Evolutionary conservation across 371 early-diverging fungal species (phyloP).

Genomic region (Mortierella sp.): DNA sequence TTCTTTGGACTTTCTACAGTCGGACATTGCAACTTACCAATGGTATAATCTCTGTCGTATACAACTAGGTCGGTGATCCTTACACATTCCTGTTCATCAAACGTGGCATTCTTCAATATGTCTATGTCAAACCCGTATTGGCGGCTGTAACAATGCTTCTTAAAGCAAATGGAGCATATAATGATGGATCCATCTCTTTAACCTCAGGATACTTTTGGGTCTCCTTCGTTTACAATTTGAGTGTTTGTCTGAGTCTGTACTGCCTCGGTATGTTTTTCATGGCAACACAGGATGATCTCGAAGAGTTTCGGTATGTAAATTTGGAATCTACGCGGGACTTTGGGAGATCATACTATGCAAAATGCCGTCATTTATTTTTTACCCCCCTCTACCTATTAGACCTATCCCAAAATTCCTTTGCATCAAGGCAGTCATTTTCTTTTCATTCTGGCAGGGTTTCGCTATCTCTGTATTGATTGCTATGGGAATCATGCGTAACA

Average conservation of each 20-base stretch:
- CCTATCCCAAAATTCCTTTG: constrained; percentile 96
- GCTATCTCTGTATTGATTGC: constrained; percentile 86
- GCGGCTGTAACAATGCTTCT: constrained; percentile 86
- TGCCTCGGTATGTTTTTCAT: constrained; percentile 92
- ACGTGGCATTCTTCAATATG: constrained; percentile 95
- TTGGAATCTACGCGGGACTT: neutral
- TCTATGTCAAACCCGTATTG: constrained; percentile 89
- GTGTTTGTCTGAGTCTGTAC: constrained; percentile 88
- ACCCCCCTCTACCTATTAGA: constrained; percentile 51
- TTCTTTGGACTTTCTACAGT: neutral
- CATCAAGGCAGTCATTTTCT: constrained; percentile 95
- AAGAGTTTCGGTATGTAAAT: constrained; percentile 75
- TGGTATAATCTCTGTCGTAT: too few species aligned
- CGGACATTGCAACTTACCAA: too few species aligned
- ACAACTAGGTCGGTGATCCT: constrained; percentile 83
- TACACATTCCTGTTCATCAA: constrained; percentile 90
- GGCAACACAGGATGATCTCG: constrained; percentile 86
- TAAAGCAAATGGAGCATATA: constrained; percentile 79
- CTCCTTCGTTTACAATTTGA: constrained; percentile 87
- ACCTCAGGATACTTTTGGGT: constrained; percentile 86
- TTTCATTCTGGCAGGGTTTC: constrained; percentile 97
- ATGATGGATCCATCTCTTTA: constrained; percentile 85
- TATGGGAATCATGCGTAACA: constrained; percentile 61
- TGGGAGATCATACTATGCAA: neutral
- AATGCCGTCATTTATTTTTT: constrained; percentile 7